Percentiles rank a stretch among this genome's conserved stretches.
phyloP scores from a whole-genome alignment of 345 rosid genomes.

The Luvunga scandens region DNA sequence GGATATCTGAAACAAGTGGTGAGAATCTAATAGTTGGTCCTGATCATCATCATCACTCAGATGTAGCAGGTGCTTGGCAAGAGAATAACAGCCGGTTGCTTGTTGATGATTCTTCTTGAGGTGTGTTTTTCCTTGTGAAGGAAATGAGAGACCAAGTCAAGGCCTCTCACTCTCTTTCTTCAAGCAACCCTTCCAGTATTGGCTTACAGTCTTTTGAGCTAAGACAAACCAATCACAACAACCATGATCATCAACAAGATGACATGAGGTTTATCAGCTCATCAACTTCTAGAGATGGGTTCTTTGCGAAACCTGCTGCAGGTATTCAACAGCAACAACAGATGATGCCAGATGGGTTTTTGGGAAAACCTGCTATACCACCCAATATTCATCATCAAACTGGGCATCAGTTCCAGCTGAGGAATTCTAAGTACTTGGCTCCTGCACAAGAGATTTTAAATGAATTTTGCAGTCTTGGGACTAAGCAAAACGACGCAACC shows the following conservation, averaged over 20 bases:
- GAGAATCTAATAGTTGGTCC: slow-evolving; percentile 53
- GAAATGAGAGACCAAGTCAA: slow-evolving; percentile 91
- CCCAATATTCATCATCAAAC: slow-evolving; percentile 29
- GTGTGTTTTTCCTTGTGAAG: slow-evolving; percentile 74
- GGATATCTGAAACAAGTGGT: slow-evolving; percentile 40
- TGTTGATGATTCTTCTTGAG: slow-evolving; percentile 65
- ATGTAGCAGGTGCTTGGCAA: slow-evolving; percentile 33
- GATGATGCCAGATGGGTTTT: slow-evolving; percentile 36
- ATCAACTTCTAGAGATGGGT: slow-evolving; percentile 34
- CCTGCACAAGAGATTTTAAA: slow-evolving; percentile 82
- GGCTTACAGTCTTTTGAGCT: slow-evolving; percentile 84
- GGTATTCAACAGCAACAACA: slow-evolving; percentile 41
- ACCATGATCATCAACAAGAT: slow-evolving; percentile 26
- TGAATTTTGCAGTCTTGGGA: slow-evolving; percentile 88
- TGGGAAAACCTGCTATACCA: slow-evolving; percentile 31
- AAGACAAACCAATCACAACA: slow-evolving; percentile 41
- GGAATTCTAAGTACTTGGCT: slow-evolving; percentile 63
- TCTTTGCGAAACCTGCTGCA: slow-evolving; percentile 40
- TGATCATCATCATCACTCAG: slow-evolving; percentile 12
- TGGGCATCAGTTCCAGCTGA: slow-evolving; percentile 46
- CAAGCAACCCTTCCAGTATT: slow-evolving; percentile 72
- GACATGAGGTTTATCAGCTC: slow-evolving; percentile 39
- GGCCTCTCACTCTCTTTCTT: slow-evolving; percentile 92
- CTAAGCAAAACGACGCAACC: slow-evolving; percentile 47
- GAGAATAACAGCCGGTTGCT: slow-evolving; percentile 35